phyloP scores from a whole-genome alignment of 441 rosid species.

The Jatropha multifida region DNA sequence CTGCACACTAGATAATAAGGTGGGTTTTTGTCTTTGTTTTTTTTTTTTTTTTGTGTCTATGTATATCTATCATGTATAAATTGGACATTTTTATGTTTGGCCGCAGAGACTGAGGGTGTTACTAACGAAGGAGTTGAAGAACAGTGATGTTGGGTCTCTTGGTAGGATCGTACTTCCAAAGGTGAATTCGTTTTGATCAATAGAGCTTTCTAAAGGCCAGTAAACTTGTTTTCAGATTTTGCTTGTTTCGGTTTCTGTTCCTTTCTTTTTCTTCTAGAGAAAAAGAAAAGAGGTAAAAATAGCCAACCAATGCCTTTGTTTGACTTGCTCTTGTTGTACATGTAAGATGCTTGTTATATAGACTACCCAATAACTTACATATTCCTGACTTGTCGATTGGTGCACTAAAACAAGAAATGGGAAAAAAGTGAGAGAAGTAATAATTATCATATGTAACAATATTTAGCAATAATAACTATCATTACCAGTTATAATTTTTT shows the following conservation, averaged over 20 bases:
- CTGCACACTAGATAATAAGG: slow-evolving; percentile 52
- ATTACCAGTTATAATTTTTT: slow-evolving; percentile 1
- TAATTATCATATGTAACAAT: background rate
- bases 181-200: slow-evolving; percentile 40
- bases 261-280: slow-evolving; percentile 13
- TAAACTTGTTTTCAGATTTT: slow-evolving; percentile 8
- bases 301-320: slow-evolving; percentile 28
- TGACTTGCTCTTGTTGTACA: slow-evolving; percentile 29
- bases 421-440: background rate
- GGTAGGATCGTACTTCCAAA: slow-evolving; percentile 77
- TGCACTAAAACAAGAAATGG: slow-evolving; percentile 8
- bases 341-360: slow-evolving; percentile 25
- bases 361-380: slow-evolving; percentile 26
- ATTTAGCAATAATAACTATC: background rate
- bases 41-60: slow-evolving; percentile 11
- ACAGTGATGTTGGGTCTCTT: slow-evolving; percentile 69
- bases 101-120: slow-evolving; percentile 55
- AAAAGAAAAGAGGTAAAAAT: slow-evolving; percentile 21
- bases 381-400: slow-evolving; percentile 27
- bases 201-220: background rate
- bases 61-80: background rate
- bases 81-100: slow-evolving; percentile 10
- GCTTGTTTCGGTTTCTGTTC: slow-evolving; percentile 19
- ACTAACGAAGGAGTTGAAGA: slow-evolving; percentile 52
- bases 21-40: slow-evolving; percentile 16